Conservation (phyloP, 1,284 basidiomycete genomes). For the Tylopilus sp. region DNA sequence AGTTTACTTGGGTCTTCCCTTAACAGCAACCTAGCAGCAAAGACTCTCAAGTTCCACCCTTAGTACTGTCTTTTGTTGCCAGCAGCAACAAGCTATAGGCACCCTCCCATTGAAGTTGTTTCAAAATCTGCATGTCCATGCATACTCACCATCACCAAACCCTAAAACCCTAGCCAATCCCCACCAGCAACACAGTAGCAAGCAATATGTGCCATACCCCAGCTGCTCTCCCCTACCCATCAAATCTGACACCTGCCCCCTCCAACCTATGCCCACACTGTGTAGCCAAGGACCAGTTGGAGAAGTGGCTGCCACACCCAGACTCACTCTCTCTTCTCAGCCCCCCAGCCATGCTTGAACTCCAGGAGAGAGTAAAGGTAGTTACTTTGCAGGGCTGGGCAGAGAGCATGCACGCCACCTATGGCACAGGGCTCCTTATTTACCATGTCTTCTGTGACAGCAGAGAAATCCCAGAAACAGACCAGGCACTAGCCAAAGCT, state of each 20-base stretch:
- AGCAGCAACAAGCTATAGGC: too few species aligned
- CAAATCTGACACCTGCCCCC: background rate
- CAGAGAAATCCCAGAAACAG: background rate
- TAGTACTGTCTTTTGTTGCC: too few species aligned
- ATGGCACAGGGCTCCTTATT: background rate
- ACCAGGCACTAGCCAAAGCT: fast-evolving
- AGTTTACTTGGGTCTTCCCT: too few species aligned
- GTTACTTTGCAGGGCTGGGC: background rate
- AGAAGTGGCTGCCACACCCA: background rate
- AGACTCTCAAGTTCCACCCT: too few species aligned
- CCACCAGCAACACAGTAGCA: too few species aligned
- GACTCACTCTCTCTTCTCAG: background rate
- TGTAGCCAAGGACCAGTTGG: background rate
- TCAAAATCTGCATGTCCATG: too few species aligned
- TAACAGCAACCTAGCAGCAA: too few species aligned
- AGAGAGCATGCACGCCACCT: background rate
- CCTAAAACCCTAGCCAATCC: too few species aligned
- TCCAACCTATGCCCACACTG: background rate
- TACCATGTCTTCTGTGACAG: constrained; percentile 5
- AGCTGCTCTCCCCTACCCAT: background rate
- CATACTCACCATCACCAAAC: too few species aligned
- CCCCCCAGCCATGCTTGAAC: background rate
- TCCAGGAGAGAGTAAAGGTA: background rate
- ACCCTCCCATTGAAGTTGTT: too few species aligned
- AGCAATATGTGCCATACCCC: too few species aligned